Evolutionary conservation across 345 rosid species (phyloP), one percentile per base, ranked within the genome.

Genomic region (Linum tenue): DNA sequence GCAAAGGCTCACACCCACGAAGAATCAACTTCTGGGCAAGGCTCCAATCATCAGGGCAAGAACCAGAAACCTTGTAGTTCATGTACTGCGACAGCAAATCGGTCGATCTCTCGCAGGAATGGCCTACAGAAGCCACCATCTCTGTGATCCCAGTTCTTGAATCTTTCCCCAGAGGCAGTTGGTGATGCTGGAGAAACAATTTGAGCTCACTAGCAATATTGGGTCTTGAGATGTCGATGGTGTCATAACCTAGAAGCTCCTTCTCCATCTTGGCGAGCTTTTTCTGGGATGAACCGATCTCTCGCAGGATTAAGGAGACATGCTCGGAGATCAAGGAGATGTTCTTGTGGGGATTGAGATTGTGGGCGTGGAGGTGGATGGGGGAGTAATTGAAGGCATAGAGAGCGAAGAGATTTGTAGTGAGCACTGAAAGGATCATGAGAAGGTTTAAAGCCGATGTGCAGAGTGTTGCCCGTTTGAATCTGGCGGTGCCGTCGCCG

Each of bases 401-500:
- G 39, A 94, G 72, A 68, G 97, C 99, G 70, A 94, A 94, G 70
- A 94, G 84, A 69, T 94, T 94, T 16, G 99, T 94, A 35, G 92
- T 80, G 60, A 94, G 58, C 39, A 94, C 88, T 56, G 99, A 94
- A 79, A 91, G 79, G 65, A 90, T 88, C 99, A 94, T 94, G 35
- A 94, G 90, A 70, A 90, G 70, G 78, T 94, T 88, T 7, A 86
- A 79, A 15, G 89, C 91, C 40, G 96, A 91, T 4, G 99, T 88
- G 63, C 87, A 94, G 17, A 85, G 16, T 12, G 85, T 72, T 22
- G 91, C 81, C 66, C 83, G 75, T 71, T 75, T 89, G 88, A 88
- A 94, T 73, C 97, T 83, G 40, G 95, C 97, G 7, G 99, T 94
- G 74, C 99, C 97, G 67, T 94, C 97, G 12, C 99, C 97, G 37